phyloP scores from a whole-genome alignment of 1,139 yeast species.

The Debaryomyces udenii region DNA sequence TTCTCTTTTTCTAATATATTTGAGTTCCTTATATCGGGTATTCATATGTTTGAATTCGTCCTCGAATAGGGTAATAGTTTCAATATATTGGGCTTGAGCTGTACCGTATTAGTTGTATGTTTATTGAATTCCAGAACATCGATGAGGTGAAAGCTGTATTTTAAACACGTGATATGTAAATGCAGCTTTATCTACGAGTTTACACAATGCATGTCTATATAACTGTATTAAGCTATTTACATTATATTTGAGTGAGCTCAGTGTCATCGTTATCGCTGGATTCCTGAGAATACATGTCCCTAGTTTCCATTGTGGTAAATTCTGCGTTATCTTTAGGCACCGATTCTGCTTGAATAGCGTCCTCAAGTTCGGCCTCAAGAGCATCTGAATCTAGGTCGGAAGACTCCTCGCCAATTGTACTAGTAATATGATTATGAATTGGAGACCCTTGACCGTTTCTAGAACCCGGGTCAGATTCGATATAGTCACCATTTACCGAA shows the following conservation, averaged over 20 bases:
- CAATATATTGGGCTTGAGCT: too few relatives aligned
- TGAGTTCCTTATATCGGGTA: background rate
- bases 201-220: constrained; percentile 4
- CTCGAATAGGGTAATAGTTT: background rate
- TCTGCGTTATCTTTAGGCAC: background rate
- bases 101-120: background rate
- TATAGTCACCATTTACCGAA: background rate
- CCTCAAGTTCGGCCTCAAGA: constrained; percentile 8
- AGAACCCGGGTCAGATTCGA: background rate
- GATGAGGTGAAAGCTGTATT: constrained; percentile 3
- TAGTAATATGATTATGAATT: background rate
- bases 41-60: background rate
- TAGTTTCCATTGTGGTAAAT: background rate
- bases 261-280: background rate
- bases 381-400: constrained; percentile 6
- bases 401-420: background rate
- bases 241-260: constrained; percentile 2
- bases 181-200: constrained; percentile 1
- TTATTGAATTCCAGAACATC: constrained; percentile 4
- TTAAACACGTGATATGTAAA: too few relatives aligned
- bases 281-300: background rate
- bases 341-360: constrained; percentile 3
- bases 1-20: constrained; percentile 12
- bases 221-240: background rate
- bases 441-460: background rate